phyloP scores from a whole-genome alignment of 768 basidiomycete genomes.

The Xanthoconium purpureum region DNA sequence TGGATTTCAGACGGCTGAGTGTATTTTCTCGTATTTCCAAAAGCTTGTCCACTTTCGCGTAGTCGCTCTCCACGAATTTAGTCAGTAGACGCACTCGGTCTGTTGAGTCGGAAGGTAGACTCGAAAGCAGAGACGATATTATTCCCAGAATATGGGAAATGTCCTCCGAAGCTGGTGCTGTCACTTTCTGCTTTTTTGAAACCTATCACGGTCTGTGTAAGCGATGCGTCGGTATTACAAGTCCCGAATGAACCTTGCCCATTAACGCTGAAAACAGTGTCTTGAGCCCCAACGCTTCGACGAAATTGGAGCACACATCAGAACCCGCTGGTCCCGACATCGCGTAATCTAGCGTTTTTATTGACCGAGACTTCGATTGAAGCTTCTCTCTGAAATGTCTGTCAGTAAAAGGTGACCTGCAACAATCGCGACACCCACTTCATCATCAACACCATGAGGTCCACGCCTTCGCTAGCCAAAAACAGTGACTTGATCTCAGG shows the following conservation, averaged over 20 bases:
- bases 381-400: constrained; percentile 63
- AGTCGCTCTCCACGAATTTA: constrained; percentile 91
- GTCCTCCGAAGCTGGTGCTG: constrained; percentile 69
- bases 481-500: constrained; percentile 77
- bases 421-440: constrained; percentile 53
- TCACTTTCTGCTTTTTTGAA: constrained; percentile 63
- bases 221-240: not conserved
- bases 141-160: constrained; percentile 85
- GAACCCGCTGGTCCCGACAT: constrained; percentile 75
- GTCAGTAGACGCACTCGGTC: constrained; percentile 77
- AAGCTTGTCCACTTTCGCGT: constrained; percentile 93
- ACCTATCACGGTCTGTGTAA: constrained; percentile 30
- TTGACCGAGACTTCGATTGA: constrained; percentile 74
- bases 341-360: constrained; percentile 90
- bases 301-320: constrained; percentile 74
- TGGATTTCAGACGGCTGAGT: constrained; percentile 51
- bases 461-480: constrained; percentile 87
- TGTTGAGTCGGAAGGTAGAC: constrained; percentile 81
- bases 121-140: constrained; percentile 82
- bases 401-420: constrained; percentile 1
- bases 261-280: constrained; percentile 88
- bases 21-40: constrained; percentile 82
- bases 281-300: constrained; percentile 86
- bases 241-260: constrained; percentile 70
- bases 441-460: constrained; percentile 98